Percentiles rank a stretch among this genome's conserved stretches.
Evolutionary conservation across 1,139 yeast genomes (phyloP).

Genomic region (Hemisphaericaspora xylofermentans): DNA sequence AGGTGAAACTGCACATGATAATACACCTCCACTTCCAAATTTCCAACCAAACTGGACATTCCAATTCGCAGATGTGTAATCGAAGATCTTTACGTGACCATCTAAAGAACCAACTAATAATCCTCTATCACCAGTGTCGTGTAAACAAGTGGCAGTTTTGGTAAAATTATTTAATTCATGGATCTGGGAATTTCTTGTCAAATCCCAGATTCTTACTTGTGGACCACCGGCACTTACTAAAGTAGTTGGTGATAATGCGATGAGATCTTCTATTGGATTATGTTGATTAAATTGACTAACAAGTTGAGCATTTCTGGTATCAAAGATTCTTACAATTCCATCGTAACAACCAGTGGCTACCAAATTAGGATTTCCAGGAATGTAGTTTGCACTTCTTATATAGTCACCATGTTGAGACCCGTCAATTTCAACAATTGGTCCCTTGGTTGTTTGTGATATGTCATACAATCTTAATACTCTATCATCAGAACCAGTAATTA

Average conservation of each 20-base stretch:
- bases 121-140: conserved; percentile 69
- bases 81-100: conserved; percentile 95
- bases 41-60: conserved; percentile 97
- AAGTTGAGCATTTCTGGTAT: conserved; percentile 56
- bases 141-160: conserved; percentile 85
- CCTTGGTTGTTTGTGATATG: conserved; percentile 66
- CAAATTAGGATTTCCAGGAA: conserved; percentile 71
- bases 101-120: conserved; percentile 90
- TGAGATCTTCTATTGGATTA: conserved; percentile 81
- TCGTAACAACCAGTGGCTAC: conserved; percentile 95
- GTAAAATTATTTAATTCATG: conserved; percentile 78
- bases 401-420: conserved; percentile 79
- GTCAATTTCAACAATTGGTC: conserved; percentile 65
- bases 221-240: conserved; percentile 87
- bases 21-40: conserved; percentile 83
- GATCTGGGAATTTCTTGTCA: conserved; percentile 68
- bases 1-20: conserved; percentile 89
- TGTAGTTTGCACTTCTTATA: conserved; percentile 76
- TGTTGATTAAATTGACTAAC: conserved; percentile 40
- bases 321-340: conserved; percentile 83
- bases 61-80: conserved; percentile 71
- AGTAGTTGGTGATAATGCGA: conserved; percentile 77
- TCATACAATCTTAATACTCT: conserved; percentile 84
- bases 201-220: conserved; percentile 86
- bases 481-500: conserved; percentile 91